A percentile compares a stretch with the other conserved stretches of the same genome.
These are phyloP conservation scores for Ogataea pignaliae DNA, from an alignment of 805 yeast species.

Conservation along the genomic window DNA sequence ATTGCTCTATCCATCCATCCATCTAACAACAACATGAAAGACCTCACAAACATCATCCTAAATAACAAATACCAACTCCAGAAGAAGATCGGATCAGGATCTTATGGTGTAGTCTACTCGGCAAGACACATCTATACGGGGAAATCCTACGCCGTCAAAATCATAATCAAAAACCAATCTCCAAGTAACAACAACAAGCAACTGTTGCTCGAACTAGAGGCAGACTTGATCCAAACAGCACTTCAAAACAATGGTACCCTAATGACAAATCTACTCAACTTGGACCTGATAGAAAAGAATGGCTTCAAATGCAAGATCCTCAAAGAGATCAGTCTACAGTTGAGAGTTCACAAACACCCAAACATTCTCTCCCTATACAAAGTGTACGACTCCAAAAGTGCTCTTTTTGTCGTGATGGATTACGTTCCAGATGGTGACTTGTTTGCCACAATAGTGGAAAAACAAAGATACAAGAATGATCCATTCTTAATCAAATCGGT, in stretches of 20 bases:
- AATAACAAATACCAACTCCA: constrained; percentile 39
- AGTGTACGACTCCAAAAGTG: constrained; percentile 57
- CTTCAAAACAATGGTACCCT: constrained; percentile 23
- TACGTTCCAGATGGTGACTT: constrained; percentile 82
- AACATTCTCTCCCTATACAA: constrained; percentile 73
- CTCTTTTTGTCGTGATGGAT: constrained; percentile 76
- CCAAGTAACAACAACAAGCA: constrained; percentile 28
- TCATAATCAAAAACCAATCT: constrained; percentile 48
- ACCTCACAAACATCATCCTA: constrained; percentile 26
- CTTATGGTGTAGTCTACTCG: constrained; percentile 75
- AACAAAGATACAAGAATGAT: constrained; percentile 52
- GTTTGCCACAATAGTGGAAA: constrained; percentile 79
- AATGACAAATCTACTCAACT: constrained; percentile 29
- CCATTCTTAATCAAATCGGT: constrained; percentile 50
- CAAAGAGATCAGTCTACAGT: constrained; percentile 70
- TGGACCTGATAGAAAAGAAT: constrained; percentile 31
- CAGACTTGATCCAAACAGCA: constrained; percentile 21
- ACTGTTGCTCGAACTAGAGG: constrained; percentile 27
- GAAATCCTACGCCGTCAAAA: constrained; percentile 64
- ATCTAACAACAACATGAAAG: constrained; percentile 18
- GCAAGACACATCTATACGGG: constrained; percentile 53
- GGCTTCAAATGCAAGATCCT: constrained; percentile 37
- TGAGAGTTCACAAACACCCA: constrained; percentile 72
- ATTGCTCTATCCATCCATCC: too few species aligned
- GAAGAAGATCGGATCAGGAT: constrained; percentile 72